These are phyloP conservation scores for Schwanniomyces occidentalis DNA, from an alignment of 805 yeast genomes.

Conservation along the genomic window DNA sequence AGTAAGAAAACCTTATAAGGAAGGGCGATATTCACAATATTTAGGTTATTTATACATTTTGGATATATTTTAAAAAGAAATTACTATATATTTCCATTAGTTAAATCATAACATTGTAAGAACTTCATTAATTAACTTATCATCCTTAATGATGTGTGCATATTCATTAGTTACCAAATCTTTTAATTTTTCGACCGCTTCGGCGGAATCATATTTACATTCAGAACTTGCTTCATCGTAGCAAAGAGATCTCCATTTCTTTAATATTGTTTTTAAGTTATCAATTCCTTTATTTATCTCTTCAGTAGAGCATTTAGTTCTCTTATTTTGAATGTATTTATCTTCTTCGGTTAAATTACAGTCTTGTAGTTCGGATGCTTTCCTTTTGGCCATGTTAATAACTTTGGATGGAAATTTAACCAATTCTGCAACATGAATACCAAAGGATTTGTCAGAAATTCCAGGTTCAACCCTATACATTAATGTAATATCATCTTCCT, in stretches of 20 bases:
- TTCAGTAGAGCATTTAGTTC: constrained; percentile 49
- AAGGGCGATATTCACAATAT: too few species aligned
- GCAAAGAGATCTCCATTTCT: constrained; percentile 53
- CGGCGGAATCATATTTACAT: constrained; percentile 31
- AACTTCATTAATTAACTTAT: constrained; percentile 49
- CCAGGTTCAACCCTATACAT: constrained; percentile 95
- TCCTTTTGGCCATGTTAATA: constrained; percentile 91
- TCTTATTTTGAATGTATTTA: constrained; percentile 46
- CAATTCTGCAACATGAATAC: constrained; percentile 95
- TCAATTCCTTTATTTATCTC: constrained; percentile 59
- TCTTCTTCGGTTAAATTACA: constrained; percentile 35
- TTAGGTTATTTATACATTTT: too few species aligned
- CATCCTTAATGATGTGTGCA: constrained; percentile 22
- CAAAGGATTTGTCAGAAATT: constrained; percentile 93
- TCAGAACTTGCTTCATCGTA: constrained; percentile 23
- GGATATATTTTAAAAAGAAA: background rate
- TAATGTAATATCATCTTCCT: constrained; percentile 70
- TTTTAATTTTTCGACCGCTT: constrained; percentile 41
- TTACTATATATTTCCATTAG: constrained; percentile 1
- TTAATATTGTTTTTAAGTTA: constrained; percentile 46
- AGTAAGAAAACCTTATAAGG: too few species aligned
- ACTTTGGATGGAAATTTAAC: constrained; percentile 92
- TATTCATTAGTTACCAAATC: constrained; percentile 29
- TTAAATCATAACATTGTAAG: constrained; percentile 30
- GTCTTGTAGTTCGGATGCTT: constrained; percentile 83